Percentiles rank a stretch among this genome's conserved stretches.
Conservation (phyloP, 192 early-diverging fungal species). For the Linnemannia schmuckeri region DNA sequence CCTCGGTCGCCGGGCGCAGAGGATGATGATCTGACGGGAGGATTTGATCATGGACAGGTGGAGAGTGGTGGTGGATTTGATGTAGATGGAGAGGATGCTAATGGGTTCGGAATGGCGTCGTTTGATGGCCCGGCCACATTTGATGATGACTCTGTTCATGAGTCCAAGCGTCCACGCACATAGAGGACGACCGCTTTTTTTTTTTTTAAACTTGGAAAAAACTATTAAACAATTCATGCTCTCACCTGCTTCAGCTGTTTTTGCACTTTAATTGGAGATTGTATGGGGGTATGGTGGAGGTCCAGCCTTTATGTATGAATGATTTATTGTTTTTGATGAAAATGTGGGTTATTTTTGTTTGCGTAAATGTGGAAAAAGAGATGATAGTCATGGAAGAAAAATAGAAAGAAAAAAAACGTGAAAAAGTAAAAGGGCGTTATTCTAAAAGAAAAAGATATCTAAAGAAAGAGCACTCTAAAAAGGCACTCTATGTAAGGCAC, state of each 20-base stretch:
- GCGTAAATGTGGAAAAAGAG: neutral
- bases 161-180: constrained; percentile 44
- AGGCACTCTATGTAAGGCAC: constrained; percentile 42
- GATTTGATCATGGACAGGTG: constrained; percentile 30
- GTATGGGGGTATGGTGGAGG: neutral
- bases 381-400: neutral
- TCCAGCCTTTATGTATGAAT: neutral
- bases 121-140: constrained; percentile 55
- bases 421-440: neutral
- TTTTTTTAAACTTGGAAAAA: neutral
- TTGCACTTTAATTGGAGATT: neutral
- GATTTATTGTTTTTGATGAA: neutral
- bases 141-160: constrained; percentile 44
- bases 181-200: neutral
- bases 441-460: neutral
- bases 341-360: neutral
- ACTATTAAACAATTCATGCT: too few relatives aligned
- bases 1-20: constrained; percentile 43
- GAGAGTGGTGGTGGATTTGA: constrained; percentile 20
- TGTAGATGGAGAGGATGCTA: constrained; percentile 36
- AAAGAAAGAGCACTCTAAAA: neutral
- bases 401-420: neutral
- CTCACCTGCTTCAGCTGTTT: neutral
- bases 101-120: constrained; percentile 46
- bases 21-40: neutral